Percentiles rank a stretch among this genome's conserved stretches.
Conservation (phyloP, 345 rosid genomes). For the Hypericum perforatum region DNA sequence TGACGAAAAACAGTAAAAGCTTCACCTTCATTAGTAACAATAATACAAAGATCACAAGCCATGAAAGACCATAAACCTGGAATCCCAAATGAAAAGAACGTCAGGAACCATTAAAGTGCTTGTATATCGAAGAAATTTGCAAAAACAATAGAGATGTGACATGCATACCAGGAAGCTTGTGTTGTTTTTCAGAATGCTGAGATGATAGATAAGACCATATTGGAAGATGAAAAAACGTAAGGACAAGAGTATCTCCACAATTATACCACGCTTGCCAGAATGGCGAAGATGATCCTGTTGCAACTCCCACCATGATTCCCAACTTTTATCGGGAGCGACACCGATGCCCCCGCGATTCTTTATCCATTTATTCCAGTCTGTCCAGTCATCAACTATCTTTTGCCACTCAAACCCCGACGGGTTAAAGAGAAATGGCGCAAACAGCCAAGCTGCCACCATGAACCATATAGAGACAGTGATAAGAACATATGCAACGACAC, state of each 20-base stretch:
- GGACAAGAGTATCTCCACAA: slow-evolving; percentile 37
- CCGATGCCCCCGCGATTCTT: slow-evolving; percentile 48
- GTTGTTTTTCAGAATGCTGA: slow-evolving; percentile 15
- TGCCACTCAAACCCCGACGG: slow-evolving; percentile 72
- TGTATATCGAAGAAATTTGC: slow-evolving; percentile 40
- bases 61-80: slow-evolving; percentile 5
- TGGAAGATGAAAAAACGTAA: slow-evolving; percentile 53
- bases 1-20: too few relatives aligned
- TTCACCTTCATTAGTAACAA: slow-evolving; percentile 1
- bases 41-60: not conserved
- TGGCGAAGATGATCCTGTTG: slow-evolving; percentile 43
- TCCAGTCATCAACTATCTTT: slow-evolving; percentile 63
- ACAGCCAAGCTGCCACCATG: slow-evolving; percentile 56
- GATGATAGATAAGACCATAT: slow-evolving; percentile 54
- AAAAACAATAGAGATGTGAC: slow-evolving; percentile 50
- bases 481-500: slow-evolving; percentile 36
- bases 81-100: slow-evolving; percentile 16
- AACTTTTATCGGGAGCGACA: slow-evolving; percentile 50
- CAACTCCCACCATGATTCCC: slow-evolving; percentile 79
- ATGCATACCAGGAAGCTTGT: slow-evolving; percentile 48
- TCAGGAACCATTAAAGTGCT: slow-evolving; percentile 14
- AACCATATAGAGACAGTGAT: slow-evolving; percentile 53
- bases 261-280: slow-evolving; percentile 39
- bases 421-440: slow-evolving; percentile 60
- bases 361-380: slow-evolving; percentile 64